Base-by-base conservation (phyloP, 23 red algal genomes). In the Gracilariopsis chorda region DNA sequence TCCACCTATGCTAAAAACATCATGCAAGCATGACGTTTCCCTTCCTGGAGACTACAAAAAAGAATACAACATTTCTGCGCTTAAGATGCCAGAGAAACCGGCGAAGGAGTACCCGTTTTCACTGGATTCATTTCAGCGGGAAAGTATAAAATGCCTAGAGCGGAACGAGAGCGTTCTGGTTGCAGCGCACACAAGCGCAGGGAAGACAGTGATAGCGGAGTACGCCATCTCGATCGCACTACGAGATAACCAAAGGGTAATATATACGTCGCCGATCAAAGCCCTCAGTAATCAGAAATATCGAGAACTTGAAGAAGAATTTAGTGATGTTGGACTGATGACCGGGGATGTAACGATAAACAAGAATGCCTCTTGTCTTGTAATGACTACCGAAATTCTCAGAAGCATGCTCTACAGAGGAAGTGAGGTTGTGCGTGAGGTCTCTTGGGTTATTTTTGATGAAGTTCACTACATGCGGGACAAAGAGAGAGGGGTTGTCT, bases 371-470 rank as follows among this genome's bases (percentile, higher is more conserved):
- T 89, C 86, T 39, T 99, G 97, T 63, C 68, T 99, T 48, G 90
- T 99, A n/a, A 99, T 99, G 97, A 99, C 97, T 29, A 99, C 97
- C 29, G 97, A 99, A 61, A 99, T 99, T 81, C 82, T 96, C 0
- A 85, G 97, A 45, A 92, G 85, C 30, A 99, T 99, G 97, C 86
- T 99, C 1, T 99, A 99, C 51, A 62, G 92, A 7, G 97, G 97
- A 49, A 90, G 92, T 43, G 97, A 99, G 39, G 75, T 99, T 44
- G 91, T 99, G 21, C 83, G 97, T 17, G 97, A 99, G 39, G 94
- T 95, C 27, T 94, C 91, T n/a, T 99, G 97, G 97, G 97, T 99
- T 11, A 96, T 99, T 11, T 99, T 99, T 93, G 97, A 99, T 80
- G 97, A 99, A 60, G 97, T 99, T 68, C 97, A 99, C 59, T 95